Evolutionary conservation across 2,329 filamentous ascomycete species (phyloP), one percentile per base, ranked within the genome.

Genomic region (Colletotrichum sp.): DNA sequence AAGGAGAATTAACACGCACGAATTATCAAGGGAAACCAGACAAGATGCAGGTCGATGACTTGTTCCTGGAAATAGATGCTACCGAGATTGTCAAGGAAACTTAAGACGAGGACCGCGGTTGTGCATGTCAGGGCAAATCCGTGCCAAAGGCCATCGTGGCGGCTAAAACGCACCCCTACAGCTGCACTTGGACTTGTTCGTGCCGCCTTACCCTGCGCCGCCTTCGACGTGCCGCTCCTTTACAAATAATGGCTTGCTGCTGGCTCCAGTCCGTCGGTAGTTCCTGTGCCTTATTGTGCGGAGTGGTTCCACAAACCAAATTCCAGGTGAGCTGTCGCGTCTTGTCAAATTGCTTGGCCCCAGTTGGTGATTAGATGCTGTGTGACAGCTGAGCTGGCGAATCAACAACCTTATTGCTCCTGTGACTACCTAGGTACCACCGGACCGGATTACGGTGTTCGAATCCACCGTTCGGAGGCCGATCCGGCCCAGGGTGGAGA

Each of bases 71-170:
- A 63, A 72, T 62, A 67, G 55, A 34, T 72, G 62, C 62, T 63
- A 55, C 72, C 69, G 63, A 25, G 22, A 29, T 29, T 36, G 73
- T 72, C 73, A 71, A 64, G 64, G 55, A 75, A 52, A 69, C 36
- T 72, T 68, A n/a, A 66, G 69, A 64, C 63, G 63, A 64, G 39
- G 13, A 62, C 67, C 67, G 30, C 34, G 34, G 55, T 62, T 44
- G 39, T 29, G 19, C 68, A 49, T 11, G 57, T 62, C 57, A 34
- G 19, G 32, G 57, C 39, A 39, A 32, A 64, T 59, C 39, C 64
- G 59, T 36, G 61, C 67, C 55, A 52, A 52, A 22, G 44, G 44
- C 44, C 44, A 66, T 27, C 8, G 63, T 49, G 63, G 63, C 63
- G 59, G 69, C 44, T 52, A 61, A 59, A 52, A 61, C n/a, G 12